These are phyloP conservation scores for Aspergillus quadrilineatus DNA, from an alignment of 2,329 filamentous ascomycete genomes.

Conservation along the genomic window DNA sequence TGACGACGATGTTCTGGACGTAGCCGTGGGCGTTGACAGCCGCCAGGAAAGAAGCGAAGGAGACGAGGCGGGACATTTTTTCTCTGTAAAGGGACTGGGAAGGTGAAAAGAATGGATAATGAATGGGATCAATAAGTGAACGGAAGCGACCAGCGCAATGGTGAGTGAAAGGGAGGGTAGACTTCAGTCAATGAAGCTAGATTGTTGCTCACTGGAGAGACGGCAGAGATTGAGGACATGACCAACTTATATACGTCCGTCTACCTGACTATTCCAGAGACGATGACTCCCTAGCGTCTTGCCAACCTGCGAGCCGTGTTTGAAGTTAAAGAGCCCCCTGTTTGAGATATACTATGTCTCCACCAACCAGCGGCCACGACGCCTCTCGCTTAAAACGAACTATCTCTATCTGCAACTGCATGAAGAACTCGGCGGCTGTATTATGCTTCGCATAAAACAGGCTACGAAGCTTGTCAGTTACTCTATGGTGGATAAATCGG, in stretches of 20 bases:
- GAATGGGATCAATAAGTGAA: background rate
- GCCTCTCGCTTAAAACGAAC: too few species aligned
- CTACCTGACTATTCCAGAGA: background rate
- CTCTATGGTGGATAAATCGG: background rate
- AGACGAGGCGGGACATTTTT: constrained; percentile 10
- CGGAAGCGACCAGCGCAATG: constrained; percentile 2
- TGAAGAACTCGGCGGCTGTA: background rate
- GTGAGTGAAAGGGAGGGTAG: background rate
- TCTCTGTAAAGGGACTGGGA: too few species aligned
- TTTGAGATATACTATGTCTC: constrained; percentile 1
- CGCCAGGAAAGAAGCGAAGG: constrained; percentile 23
- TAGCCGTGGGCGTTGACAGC: constrained; percentile 15
- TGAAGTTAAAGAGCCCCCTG: background rate
- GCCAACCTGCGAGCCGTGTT: background rate
- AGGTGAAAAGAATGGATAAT: too few species aligned
- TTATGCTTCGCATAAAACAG: background rate
- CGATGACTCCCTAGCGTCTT: background rate
- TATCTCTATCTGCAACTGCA: background rate
- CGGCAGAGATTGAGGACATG: background rate
- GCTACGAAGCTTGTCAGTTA: background rate
- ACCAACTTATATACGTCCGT: background rate
- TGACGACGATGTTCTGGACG: constrained; percentile 21
- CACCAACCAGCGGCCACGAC: background rate
- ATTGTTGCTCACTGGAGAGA: background rate
- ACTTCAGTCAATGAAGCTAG: constrained; percentile 15